Evolutionary conservation across 768 basidiomycete species (phyloP).

Genomic region (Hygrophorus pudorinus): DNA sequence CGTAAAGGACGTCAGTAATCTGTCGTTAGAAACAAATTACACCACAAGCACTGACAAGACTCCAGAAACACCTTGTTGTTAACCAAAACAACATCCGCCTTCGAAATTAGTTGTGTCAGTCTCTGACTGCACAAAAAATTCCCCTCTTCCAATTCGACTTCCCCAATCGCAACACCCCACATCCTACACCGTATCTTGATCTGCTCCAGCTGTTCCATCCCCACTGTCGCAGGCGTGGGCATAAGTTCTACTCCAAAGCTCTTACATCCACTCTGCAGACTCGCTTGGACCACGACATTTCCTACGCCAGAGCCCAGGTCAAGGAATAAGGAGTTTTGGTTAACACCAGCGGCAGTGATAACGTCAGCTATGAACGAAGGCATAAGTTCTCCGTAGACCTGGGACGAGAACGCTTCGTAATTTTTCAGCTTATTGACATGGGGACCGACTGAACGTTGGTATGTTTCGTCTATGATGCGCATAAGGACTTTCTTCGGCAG

Average conservation of each 20-base stretch:
- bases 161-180: slow-evolving; percentile 80
- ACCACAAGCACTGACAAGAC: slow-evolving; percentile 40
- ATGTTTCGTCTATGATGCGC: slow-evolving; percentile 82
- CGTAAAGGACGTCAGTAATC: slow-evolving; percentile 6
- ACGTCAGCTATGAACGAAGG: slow-evolving; percentile 73
- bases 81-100: slow-evolving; percentile 87
- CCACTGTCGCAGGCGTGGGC: slow-evolving; percentile 72
- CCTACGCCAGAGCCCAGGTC: slow-evolving; percentile 85
- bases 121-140: slow-evolving; percentile 69
- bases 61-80: slow-evolving; percentile 82
- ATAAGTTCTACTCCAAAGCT: slow-evolving; percentile 77
- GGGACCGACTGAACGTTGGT: slow-evolving; percentile 89
- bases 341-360: slow-evolving; percentile 43
- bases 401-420: slow-evolving; percentile 77
- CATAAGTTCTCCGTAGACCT: slow-evolving; percentile 86
- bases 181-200: slow-evolving; percentile 70
- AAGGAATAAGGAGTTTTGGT: slow-evolving; percentile 57
- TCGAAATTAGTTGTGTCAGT: slow-evolving; percentile 57
- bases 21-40: not conserved
- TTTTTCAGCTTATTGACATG: slow-evolving; percentile 70
- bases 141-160: slow-evolving; percentile 73
- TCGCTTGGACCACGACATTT: slow-evolving; percentile 75
- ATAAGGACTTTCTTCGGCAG: slow-evolving; percentile 59
- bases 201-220: slow-evolving; percentile 63
- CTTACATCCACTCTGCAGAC: slow-evolving; percentile 67